Evolutionary conservation across 345 rosid species (phyloP), one percentile per base, ranked within the genome.

Genomic region (Capsella bursapastoris): DNA sequence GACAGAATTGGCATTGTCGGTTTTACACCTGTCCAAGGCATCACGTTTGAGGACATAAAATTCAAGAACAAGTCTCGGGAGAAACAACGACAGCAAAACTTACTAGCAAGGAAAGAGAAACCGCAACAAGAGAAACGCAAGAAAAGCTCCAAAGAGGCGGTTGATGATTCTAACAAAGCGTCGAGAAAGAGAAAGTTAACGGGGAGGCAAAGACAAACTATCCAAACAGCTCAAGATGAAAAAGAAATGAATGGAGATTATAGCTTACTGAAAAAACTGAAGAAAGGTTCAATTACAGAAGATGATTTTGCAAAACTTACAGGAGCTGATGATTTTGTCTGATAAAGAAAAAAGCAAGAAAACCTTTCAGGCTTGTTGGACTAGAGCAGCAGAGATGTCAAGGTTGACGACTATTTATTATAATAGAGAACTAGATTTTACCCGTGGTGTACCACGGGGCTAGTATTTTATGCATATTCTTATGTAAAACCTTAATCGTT

Each of bases 41-140:
- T 93, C 70, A 84, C 81, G 11, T 61, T 81, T 79, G 89, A 84
- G 57, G 90, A 89, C 47, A 89, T 93, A 43, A 91, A 91, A 79
- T 93, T 8, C 76, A 89, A 83, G 92, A 92, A 91, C 63, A 93
- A 85, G 75, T 75, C 78, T 58, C 86, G 98, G 43, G 92, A 93
- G 90, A 93, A 86, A 66, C 96, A 91, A 76, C 84, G 97, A 64
- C 76, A 71, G 75, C 83, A 83, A 82, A 88, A 87, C 78, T 67
- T 89, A 83, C 82, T 28, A 76, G 77, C 37, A 22, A 91, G 82
- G 83, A 89, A 84, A 83, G 94, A 83, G 73, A 77, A 70, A 51
- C 60, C 64, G 43, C 44, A 81, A 73, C 70, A 7, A 34, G 37
- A 1, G 8, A 34, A 8, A 34, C 6, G 37, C 37, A 32, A 32